Conservation (phyloP, 1,139 yeast genomes). For the Blastobotrys ciferrii region DNA sequence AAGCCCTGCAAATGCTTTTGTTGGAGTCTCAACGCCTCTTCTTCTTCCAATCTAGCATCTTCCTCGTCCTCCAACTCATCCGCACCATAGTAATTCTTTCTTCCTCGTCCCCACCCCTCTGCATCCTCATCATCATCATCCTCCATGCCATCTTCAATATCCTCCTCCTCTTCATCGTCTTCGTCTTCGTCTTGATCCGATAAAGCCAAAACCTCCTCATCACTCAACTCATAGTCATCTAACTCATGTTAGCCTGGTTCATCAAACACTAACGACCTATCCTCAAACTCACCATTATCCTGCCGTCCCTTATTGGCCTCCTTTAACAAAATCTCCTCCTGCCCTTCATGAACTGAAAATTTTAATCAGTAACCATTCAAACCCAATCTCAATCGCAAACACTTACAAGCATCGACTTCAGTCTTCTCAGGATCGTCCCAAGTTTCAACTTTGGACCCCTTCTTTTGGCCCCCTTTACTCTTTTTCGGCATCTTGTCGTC, state of each 20-base stretch:
- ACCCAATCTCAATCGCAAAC: background rate
- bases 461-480: slow-evolving; percentile 1
- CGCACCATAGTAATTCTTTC: slow-evolving; percentile 79
- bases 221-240: slow-evolving; percentile 47
- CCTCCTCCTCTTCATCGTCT: slow-evolving; percentile 30
- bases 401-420: slow-evolving; percentile 56
- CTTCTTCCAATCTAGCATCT: slow-evolving; percentile 74
- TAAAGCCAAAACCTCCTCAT: slow-evolving; percentile 50
- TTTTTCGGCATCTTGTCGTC: background rate
- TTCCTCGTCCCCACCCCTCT: slow-evolving; percentile 77
- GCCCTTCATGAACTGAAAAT: slow-evolving; percentile 51
- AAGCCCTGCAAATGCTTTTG: slow-evolving; percentile 79
- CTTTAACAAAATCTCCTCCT: slow-evolving; percentile 59
- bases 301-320: slow-evolving; percentile 50
- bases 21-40: slow-evolving; percentile 86
- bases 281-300: slow-evolving; percentile 20
- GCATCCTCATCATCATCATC: slow-evolving; percentile 54
- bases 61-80: slow-evolving; percentile 74
- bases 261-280: background rate
- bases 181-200: slow-evolving; percentile 30
- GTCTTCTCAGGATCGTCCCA: slow-evolving; percentile 44
- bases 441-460: slow-evolving; percentile 1
- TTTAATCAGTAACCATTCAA: slow-evolving; percentile 31
- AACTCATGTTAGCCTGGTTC: background rate
- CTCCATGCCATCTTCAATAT: slow-evolving; percentile 33